Conservation (phyloP, 345 rosid species). For the Ricinus communis region DNA sequence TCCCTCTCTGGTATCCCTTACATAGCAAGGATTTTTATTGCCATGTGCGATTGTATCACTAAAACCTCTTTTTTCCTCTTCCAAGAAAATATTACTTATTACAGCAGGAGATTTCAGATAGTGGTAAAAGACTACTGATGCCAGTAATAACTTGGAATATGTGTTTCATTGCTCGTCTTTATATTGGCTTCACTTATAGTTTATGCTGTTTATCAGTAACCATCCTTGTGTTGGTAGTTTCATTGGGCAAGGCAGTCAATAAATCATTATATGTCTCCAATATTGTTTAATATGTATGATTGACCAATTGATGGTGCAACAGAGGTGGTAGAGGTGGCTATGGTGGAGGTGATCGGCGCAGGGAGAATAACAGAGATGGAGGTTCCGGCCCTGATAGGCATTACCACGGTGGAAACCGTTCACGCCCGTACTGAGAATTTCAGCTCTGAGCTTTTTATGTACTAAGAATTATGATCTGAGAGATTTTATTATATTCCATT, state of each 20-base stretch:
- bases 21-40: too few relatives aligned
- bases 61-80: too few relatives aligned
- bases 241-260: not conserved
- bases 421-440: constrained; percentile 75
- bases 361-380: constrained; percentile 66
- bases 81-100: too few relatives aligned
- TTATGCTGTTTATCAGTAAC: not conserved
- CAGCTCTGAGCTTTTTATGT: constrained; percentile 48
- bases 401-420: constrained; percentile 81
- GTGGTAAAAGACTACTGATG: too few relatives aligned
- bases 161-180: not conserved
- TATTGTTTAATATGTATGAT: not conserved
- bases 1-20: too few relatives aligned
- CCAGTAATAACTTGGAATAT: not conserved
- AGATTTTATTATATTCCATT: constrained; percentile 45
- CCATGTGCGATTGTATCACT: too few relatives aligned
- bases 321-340: constrained; percentile 82
- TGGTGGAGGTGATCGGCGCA: constrained; percentile 88
- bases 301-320: constrained; percentile 32
- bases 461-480: constrained; percentile 53
- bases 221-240: not conserved
- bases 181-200: not conserved
- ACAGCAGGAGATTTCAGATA: too few relatives aligned
- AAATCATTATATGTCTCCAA: not conserved
- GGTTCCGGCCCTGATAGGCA: constrained; percentile 91